Evolutionary conservation across 1,139 yeast genomes (phyloP), one percentile per base, ranked within the genome.

Genomic region (Chernovozyma aurita): DNA sequence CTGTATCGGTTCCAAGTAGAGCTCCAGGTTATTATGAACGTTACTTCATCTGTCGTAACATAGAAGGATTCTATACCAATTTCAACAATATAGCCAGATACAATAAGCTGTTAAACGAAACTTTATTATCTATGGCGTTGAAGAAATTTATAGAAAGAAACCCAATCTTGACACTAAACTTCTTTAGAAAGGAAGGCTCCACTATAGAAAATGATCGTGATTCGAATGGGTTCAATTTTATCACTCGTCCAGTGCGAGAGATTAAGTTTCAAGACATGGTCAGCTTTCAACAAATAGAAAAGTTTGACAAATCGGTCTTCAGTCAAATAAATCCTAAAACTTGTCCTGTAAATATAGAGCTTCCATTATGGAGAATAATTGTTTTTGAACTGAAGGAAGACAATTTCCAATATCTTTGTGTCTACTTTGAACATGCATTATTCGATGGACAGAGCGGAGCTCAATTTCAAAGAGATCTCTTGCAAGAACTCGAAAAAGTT

Each of bases 391-490:
- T 45, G n/a, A 39, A 42, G 14, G 27, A 31, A 5, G 36, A 28
- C 2, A 36, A 35, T 3, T 22, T 16, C 3, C 53, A 48, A 29
- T 48, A 56, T 26, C 28, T 64, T 4, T 41, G 61, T 2, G 54
- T 60, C 21, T 49, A 48, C 16, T 57, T 57, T 38, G 66, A 65
- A 42, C 75, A 69, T 43, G 33, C 57, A 1, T 44, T 60, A 11
- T 56, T 55, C 28, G 73, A 68, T 43, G 75, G 73, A 3, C 50
- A 48, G 13, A 47, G 67, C 3, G 67, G 57, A 1, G 48, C 51
- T 5, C 48, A 50, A 31, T 65, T 69, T 43, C 71, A 63, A 33
- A 42, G 48, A n/a, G 62, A 63, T 24, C 52, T 67, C 38, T 38
- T 55, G 2, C 38, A 39, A 14, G 53, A 48, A 13, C 43, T 55